Evolutionary conservation across 768 basidiomycete genomes (phyloP).

Genomic region (Agrocybe chaxingu): DNA sequence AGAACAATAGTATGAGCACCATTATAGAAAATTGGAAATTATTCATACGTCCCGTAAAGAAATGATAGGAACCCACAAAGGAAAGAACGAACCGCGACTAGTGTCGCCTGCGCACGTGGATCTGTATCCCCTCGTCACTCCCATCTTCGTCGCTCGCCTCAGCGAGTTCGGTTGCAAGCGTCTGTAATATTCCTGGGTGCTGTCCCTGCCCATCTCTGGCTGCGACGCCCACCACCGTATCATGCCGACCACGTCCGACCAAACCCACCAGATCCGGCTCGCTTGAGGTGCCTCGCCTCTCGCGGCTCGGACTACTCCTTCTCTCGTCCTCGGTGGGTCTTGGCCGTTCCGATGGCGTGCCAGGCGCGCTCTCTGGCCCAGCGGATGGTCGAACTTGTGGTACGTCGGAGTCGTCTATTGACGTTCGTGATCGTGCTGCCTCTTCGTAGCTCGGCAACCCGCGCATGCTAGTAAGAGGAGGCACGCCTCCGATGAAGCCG

Average conservation of each 20-base stretch:
- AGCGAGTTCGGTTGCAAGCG: background rate
- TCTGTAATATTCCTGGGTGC: too few relatives aligned
- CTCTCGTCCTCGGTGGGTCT: background rate
- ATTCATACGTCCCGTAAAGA: too few relatives aligned
- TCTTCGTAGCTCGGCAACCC: constrained; percentile 91
- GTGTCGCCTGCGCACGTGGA: background rate
- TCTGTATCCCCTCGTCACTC: background rate
- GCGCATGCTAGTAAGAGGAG: constrained; percentile 70
- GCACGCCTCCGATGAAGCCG: constrained; percentile 90
- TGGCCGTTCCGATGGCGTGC: too few relatives aligned
- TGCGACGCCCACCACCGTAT: background rate
- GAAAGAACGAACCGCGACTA: too few relatives aligned
- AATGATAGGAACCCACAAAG: too few relatives aligned
- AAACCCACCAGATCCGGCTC: constrained; percentile 1
- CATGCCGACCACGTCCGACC: background rate
- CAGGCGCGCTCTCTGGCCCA: background rate
- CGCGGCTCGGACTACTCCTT: background rate
- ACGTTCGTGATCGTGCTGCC: constrained; percentile 24
- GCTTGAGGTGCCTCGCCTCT: background rate
- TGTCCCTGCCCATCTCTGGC: too few relatives aligned
- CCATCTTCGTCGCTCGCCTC: background rate
- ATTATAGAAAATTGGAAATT: too few relatives aligned
- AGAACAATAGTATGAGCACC: too few relatives aligned
- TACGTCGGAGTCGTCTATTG: background rate
- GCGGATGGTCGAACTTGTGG: background rate